These are phyloP conservation scores for Pseudozyma flocculosa DNA, from an alignment of 1,284 basidiomycete species.

Conservation along the genomic window DNA sequence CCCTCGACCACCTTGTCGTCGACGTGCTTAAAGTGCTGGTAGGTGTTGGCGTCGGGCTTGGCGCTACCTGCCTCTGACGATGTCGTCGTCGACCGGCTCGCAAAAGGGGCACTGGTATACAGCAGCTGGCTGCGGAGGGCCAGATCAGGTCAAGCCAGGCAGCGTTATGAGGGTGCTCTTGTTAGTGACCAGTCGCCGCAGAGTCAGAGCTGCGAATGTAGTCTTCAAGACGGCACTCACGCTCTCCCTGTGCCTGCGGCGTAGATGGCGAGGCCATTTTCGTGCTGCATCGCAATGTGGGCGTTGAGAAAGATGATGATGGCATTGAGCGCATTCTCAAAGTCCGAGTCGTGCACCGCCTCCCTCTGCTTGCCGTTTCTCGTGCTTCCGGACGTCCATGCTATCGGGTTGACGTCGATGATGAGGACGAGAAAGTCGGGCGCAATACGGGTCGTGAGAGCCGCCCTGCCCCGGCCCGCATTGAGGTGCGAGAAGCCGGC, in stretches of 20 bases:
- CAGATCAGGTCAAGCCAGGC: not conserved
- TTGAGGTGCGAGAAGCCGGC: constrained; percentile 31
- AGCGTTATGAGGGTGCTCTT: no score
- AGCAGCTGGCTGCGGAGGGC: constrained; percentile 14
- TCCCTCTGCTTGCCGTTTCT: constrained; percentile 8
- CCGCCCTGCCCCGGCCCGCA: not conserved
- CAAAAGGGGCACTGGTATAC: constrained; percentile 38
- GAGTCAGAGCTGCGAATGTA: no score
- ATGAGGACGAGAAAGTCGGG: constrained; percentile 54
- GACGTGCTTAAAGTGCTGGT: constrained; percentile 48
- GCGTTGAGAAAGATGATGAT: constrained; percentile 88
- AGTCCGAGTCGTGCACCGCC: constrained; percentile 4
- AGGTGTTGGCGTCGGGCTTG: constrained; percentile 50
- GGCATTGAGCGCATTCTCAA: constrained; percentile 53
- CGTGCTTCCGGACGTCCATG: constrained; percentile 24
- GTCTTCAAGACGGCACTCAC: no score
- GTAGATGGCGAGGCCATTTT: constrained; percentile 88
- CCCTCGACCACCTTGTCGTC: constrained; percentile 45
- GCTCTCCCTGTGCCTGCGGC: constrained; percentile 62
- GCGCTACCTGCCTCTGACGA: not conserved
- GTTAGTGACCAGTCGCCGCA: no score
- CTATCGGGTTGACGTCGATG: constrained; percentile 46
- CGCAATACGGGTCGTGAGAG: constrained; percentile 13
- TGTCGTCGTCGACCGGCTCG: not conserved
- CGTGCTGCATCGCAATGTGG: constrained; percentile 84